Conservation (phyloP, 495 filamentous ascomycete species). For the Daldinia loculata region DNA sequence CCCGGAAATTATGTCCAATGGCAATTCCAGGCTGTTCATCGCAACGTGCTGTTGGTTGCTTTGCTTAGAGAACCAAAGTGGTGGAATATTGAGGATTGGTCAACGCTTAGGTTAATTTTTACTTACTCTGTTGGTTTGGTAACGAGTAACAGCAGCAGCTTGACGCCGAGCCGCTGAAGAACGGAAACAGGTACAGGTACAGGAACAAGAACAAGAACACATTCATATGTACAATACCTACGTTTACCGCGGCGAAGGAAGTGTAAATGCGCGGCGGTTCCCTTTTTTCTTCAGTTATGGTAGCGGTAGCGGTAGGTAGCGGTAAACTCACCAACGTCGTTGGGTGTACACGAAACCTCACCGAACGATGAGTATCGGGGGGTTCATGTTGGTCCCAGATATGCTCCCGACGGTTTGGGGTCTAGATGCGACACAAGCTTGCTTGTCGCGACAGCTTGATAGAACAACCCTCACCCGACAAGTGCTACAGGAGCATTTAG, state of each 20-base stretch:
- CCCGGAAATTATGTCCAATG: constrained; percentile 56
- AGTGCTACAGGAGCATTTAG: constrained; percentile 31
- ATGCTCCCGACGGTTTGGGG: constrained; percentile 34
- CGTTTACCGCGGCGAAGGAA: constrained; percentile 25
- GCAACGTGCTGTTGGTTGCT: constrained; percentile 47
- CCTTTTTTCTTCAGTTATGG: not conserved
- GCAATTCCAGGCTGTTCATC: constrained; percentile 36
- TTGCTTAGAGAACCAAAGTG: constrained; percentile 21
- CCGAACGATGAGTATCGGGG: constrained; percentile 15
- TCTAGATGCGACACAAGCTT: constrained; percentile 38
- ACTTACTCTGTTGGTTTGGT: constrained; percentile 8
- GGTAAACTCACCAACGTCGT: constrained; percentile 22
- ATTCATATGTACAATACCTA: not conserved
- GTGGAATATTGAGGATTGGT: constrained; percentile 37
- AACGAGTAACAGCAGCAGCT: constrained; percentile 8
- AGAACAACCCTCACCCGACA: constrained; percentile 37
- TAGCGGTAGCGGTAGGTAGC: constrained; percentile 15
- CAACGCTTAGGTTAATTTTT: constrained; percentile 20
- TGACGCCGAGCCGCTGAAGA: constrained; percentile 35
- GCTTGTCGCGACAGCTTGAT: constrained; percentile 40
- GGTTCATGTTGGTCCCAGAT: constrained; percentile 23
- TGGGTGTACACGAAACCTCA: constrained; percentile 15
- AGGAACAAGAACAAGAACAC: constrained; percentile 1
- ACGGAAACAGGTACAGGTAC: constrained; percentile 1
- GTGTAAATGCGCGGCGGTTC: constrained; percentile 32